These are phyloP conservation scores for Rhodotorula sphaerocarpa DNA, from an alignment of 768 basidiomycete genomes.

Conservation along the genomic window DNA sequence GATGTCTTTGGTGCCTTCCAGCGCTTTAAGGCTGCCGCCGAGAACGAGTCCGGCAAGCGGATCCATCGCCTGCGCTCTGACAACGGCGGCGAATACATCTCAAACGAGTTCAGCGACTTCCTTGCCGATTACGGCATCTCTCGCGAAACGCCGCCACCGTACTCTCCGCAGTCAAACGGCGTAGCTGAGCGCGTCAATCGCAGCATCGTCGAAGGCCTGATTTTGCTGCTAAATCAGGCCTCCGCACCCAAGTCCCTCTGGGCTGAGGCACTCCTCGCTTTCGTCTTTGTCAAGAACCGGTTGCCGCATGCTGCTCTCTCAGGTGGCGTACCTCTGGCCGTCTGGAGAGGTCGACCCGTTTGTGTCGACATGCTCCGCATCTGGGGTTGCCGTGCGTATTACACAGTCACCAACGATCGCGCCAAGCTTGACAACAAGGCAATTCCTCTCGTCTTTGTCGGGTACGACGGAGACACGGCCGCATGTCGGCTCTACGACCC, in stretches of 20 bases:
- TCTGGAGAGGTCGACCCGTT: not conserved
- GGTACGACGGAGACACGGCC: conserved; percentile 4
- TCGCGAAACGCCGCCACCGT: not conserved
- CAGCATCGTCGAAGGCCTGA: not conserved
- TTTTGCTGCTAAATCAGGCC: not conserved
- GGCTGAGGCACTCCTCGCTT: not conserved
- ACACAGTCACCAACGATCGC: not conserved
- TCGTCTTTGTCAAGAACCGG: not conserved
- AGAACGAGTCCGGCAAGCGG: not conserved
- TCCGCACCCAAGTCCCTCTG: not conserved
- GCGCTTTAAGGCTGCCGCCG: not conserved
- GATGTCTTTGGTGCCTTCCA: not conserved
- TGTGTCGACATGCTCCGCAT: not conserved
- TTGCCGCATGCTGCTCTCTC: not conserved
- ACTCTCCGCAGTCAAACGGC: conserved; percentile 2
- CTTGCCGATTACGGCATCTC: not conserved
- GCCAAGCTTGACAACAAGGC: conserved; percentile 7
- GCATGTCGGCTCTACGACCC: conserved; percentile 10
- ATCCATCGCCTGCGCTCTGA: not conserved
- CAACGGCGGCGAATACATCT: not conserved
- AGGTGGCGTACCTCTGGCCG: not conserved
- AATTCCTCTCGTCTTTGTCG: not conserved
- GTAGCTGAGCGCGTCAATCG: not conserved
- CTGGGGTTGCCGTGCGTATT: conserved; percentile 5
- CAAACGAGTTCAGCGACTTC: not conserved